phyloP scores from a whole-genome alignment of 2,329 filamentous ascomycete genomes.

The Xylaria sp. region DNA sequence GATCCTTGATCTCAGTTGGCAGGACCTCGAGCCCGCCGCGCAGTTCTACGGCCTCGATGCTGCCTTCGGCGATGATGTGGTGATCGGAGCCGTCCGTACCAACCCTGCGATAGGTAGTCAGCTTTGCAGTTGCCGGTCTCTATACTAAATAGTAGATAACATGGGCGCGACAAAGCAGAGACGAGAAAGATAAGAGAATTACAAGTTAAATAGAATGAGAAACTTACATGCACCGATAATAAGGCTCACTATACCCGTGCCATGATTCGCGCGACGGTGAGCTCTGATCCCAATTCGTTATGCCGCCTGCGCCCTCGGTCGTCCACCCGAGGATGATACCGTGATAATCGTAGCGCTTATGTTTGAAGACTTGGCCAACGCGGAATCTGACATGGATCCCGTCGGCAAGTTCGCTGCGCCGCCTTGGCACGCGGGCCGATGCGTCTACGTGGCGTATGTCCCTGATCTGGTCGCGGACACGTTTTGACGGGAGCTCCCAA shows the following conservation, averaged over 20 bases:
- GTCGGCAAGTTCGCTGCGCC: conserved; percentile 48
- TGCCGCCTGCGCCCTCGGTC: conserved; percentile 69
- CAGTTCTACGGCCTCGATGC: conserved; percentile 70
- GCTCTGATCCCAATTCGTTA: conserved; percentile 67
- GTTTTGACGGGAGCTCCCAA: conserved; percentile 50
- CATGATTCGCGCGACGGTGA: conserved; percentile 34
- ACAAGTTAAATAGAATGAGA: neutral
- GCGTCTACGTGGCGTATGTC: conserved; percentile 59
- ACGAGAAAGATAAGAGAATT: neutral
- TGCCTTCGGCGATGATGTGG: conserved; percentile 81
- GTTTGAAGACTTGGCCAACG: conserved; percentile 85
- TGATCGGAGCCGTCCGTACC: conserved; percentile 71
- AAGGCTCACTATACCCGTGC: conserved; percentile 70
- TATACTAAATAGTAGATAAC: neutral
- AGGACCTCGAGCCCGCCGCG: conserved; percentile 44
- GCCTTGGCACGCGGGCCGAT: conserved; percentile 49
- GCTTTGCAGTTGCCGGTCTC: conserved; percentile 24
- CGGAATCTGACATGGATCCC: conserved; percentile 65
- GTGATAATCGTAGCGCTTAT: conserved; percentile 81
- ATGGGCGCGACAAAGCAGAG: neutral
- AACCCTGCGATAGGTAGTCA: conserved; percentile 40
- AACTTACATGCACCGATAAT: conserved; percentile 88
- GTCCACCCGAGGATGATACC: conserved; percentile 93
- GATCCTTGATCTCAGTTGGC: conserved; percentile 52
- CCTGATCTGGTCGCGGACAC: conserved; percentile 52